phyloP scores from a whole-genome alignment of 176 grass and related monocot genomes.

The Zea mays region Zm-B73-REFERENCE-NAM-5.0 NC_050101.1:130691501-130692000 shows the following conservation, averaged over 20 bases:
- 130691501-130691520: too few relatives aligned
- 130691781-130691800: constrained; percentile 21
- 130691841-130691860: constrained; percentile 72
- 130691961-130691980: constrained; percentile 58
- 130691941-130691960: constrained; percentile 50
- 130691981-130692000: constrained; percentile 73
- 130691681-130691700: constrained; percentile 37
- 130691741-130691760: constrained; percentile 15
- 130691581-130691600: too few relatives aligned
- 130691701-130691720: constrained; percentile 40
- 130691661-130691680: not conserved
- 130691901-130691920: constrained; percentile 61
- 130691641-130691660: too few relatives aligned
- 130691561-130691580: too few relatives aligned
- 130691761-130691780: constrained; percentile 20
- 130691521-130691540: too few relatives aligned
- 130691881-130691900: constrained; percentile 40
- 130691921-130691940: constrained; percentile 53
- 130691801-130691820: constrained; percentile 35
- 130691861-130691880: constrained; percentile 46
- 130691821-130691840: constrained; percentile 28
- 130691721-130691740: constrained; percentile 28
- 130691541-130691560: too few relatives aligned
- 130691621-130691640: too few relatives aligned
- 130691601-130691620: too few relatives aligned